Percentiles rank a stretch among this genome's conserved stretches.
phyloP scores from a whole-genome alignment of 2,329 filamentous ascomycete species.

The Neoascochyta sp. region DNA sequence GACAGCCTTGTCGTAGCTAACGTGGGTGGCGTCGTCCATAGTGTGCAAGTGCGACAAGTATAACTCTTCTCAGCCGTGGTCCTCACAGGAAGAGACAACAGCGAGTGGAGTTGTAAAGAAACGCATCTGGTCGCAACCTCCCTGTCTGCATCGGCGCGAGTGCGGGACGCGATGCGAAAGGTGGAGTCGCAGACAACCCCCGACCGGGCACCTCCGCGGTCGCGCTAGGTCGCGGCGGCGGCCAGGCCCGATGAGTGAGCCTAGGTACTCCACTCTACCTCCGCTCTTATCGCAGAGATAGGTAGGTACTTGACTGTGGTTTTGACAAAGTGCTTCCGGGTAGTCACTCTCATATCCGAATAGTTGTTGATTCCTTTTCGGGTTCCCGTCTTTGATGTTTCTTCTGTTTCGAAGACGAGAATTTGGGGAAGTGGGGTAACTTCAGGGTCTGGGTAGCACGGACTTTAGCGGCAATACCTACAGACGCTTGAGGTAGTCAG shows the following conservation, averaged over 20 bases:
- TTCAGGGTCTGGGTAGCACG: no score
- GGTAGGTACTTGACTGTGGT: no score
- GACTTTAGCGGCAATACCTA: no score
- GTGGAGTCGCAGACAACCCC: constrained; percentile 15
- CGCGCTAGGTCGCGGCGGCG: constrained; percentile 2
- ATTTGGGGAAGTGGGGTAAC: no score
- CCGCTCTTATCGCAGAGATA: no score
- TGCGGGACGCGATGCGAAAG: constrained; percentile 25
- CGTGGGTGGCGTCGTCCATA: constrained; percentile 27
- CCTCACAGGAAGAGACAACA: constrained; percentile 12
- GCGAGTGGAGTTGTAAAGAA: constrained; percentile 5
- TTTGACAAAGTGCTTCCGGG: no score
- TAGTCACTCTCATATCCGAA: no score
- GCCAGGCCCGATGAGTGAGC: constrained; percentile 8
- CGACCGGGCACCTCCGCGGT: constrained; percentile 9
- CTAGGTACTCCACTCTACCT: no score
- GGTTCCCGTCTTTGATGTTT: no score
- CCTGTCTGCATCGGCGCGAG: constrained; percentile 33
- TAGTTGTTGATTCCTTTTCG: no score
- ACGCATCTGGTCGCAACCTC: constrained; percentile 26
- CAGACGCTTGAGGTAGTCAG: no score
- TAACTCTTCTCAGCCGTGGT: constrained; percentile 18
- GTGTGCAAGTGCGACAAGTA: constrained; percentile 2
- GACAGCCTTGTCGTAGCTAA: constrained; percentile 56
- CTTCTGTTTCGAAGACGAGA: no score